Evolutionary conservation across 257 asterid genomes (phyloP).

Genomic region (Vinca minor): DNA sequence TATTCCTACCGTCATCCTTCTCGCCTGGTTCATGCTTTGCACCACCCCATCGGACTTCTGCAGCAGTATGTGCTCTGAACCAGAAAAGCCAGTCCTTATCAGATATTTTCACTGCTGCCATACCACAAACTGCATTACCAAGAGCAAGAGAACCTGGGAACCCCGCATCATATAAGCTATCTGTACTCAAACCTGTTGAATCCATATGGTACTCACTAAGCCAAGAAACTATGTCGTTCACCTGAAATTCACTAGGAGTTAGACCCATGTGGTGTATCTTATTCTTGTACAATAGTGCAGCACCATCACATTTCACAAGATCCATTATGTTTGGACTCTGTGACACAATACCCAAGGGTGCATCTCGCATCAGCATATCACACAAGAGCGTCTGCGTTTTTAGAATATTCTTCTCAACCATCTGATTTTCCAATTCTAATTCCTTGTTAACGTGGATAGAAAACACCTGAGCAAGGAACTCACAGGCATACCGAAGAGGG

Average conservation of each 20-base stretch:
- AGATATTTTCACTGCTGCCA: slow-evolving; percentile 85
- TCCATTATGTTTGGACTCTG: slow-evolving; percentile 88
- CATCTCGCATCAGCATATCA: slow-evolving; percentile 82
- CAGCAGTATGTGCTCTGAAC: slow-evolving; percentile 90
- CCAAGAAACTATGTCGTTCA: slow-evolving; percentile 77
- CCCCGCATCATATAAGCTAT: slow-evolving; percentile 83
- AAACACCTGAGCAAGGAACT: slow-evolving; percentile 86
- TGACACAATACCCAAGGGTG: slow-evolving; percentile 79
- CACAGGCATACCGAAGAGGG: slow-evolving; percentile 93
- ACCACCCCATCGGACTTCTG: slow-evolving; percentile 83
- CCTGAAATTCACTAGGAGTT: slow-evolving; percentile 60
- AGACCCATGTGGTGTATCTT: slow-evolving; percentile 49
- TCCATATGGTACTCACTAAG: slow-evolving; percentile 74
- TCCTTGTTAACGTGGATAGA: slow-evolving; percentile 89
- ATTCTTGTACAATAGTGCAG: slow-evolving; percentile 49
- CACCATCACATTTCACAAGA: slow-evolving; percentile 83
- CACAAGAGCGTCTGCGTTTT: slow-evolving; percentile 82
- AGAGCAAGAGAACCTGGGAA: slow-evolving; percentile 83
- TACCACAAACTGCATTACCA: slow-evolving; percentile 75
- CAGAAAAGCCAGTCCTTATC: slow-evolving; percentile 88
- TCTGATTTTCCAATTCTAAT: slow-evolving; percentile 68
- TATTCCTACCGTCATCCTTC: slow-evolving; percentile 70
- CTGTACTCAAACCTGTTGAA: slow-evolving; percentile 85
- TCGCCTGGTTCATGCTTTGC: slow-evolving; percentile 76
- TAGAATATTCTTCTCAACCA: slow-evolving; percentile 75